These are phyloP conservation scores for Ilex aquifolium DNA, from an alignment of 257 asterid species.

Conservation along the genomic window DNA sequence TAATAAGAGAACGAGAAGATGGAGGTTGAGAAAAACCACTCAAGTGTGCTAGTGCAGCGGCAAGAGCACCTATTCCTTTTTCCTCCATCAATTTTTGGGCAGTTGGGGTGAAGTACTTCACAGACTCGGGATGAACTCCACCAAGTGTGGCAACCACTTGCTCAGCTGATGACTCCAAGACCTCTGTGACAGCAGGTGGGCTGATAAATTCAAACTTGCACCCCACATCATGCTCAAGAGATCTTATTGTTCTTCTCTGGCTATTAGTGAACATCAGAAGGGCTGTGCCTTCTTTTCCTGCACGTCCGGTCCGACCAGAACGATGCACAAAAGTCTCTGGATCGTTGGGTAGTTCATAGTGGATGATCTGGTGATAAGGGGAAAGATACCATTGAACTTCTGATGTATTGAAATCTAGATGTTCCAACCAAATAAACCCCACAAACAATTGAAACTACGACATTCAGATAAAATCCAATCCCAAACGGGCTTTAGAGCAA, in stretches of 20 bases:
- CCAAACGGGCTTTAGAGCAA: no score
- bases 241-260: constrained; percentile 70
- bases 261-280: constrained; percentile 68
- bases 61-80: constrained; percentile 39
- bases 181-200: constrained; percentile 75
- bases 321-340: constrained; percentile 97
- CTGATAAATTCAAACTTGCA: constrained; percentile 61
- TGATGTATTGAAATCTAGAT: not conserved
- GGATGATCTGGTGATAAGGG: constrained; percentile 53
- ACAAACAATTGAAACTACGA: no score
- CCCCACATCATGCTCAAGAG: constrained; percentile 81
- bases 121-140: constrained; percentile 45
- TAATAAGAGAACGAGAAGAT: constrained; percentile 44
- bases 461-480: no score
- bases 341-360: constrained; percentile 93
- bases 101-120: constrained; percentile 36
- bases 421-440: no score
- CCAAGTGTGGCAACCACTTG: constrained; percentile 40
- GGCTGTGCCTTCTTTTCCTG: constrained; percentile 72
- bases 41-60: constrained; percentile 47
- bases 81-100: constrained; percentile 40
- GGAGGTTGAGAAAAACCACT: constrained; percentile 51
- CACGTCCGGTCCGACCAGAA: constrained; percentile 98
- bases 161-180: constrained; percentile 69
- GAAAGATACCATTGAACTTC: not conserved